Base-by-base conservation (phyloP, 2,329 filamentous ascomycete species). In the Periconia macrospinosa region DNA sequence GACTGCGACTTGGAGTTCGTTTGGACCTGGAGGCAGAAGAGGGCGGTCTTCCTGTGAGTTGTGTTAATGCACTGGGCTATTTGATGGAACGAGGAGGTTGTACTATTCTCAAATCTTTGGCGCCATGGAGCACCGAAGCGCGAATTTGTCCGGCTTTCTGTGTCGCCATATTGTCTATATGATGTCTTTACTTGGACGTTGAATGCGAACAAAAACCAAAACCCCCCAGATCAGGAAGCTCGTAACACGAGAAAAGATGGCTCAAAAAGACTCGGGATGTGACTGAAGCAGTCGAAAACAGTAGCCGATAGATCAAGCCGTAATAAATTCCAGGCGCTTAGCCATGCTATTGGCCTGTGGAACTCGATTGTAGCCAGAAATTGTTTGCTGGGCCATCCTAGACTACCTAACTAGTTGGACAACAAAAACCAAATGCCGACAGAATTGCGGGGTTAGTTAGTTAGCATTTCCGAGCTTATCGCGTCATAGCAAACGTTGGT, bases 1-100 rank as follows among this genome's bases (percentile, higher is more conserved):
- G 58, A 90, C 80, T 57, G 81, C 79, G 57, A 90, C 74, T 74
- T 89, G 83, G 49, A 90, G 80, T 69, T 89, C 85, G 57, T 75
- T 70, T 27, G 76, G 68, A 41, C 69, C 66, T 14, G 83, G 84
- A 14, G 76, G 61, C 30, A 76, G 60, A 44, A 83, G 70, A 10
- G 71, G 63, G 57, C 83, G 79, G 46, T 75, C 71, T 78, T 86
- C 83, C 84, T 86, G 62, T 3, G n/a, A 11, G n/a, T 10, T 41
- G 45, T 66, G 41, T 60, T 37, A 59, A 59, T 23, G 30, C 27
- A 15, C 37, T n/a, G 2, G 42, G 17, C 14, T 23, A 45, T 41
- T 33, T 43, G 30, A 18, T 8, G 30, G 7, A 45, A 35, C 14
- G 37, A 19, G 30, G n/a, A 18, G 41, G 20, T 59, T 76, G 59